Evolutionary conservation across 1,284 basidiomycete species (phyloP).

Genomic region (Ceratobasidium sp.): DNA sequence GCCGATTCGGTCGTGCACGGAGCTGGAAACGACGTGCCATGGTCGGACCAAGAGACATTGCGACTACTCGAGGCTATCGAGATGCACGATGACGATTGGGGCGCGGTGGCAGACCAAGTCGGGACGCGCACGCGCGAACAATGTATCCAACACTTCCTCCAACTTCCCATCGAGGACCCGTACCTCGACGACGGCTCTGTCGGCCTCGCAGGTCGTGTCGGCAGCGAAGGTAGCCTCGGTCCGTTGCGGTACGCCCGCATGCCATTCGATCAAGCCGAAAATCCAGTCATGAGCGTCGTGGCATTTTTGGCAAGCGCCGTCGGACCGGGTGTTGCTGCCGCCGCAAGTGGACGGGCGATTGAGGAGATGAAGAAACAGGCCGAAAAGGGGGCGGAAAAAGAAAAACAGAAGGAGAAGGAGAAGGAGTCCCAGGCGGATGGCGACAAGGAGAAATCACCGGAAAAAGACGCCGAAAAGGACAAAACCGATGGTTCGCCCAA

Average conservation of each 20-base stretch:
- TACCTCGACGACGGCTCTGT: slow-evolving; percentile 68
- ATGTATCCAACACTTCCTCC: slow-evolving; percentile 96
- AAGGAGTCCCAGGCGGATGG: slow-evolving; percentile 52
- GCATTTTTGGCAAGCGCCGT: slow-evolving; percentile 96
- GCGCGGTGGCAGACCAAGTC: slow-evolving; percentile 91
- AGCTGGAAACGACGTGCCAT: slow-evolving; percentile 70
- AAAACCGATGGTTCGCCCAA: slow-evolving; percentile 49
- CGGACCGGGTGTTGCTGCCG: slow-evolving; percentile 90
- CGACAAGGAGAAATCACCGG: slow-evolving; percentile 52
- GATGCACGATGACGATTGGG: slow-evolving; percentile 99
- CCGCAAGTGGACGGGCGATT: slow-evolving; percentile 92
- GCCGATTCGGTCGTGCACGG: slow-evolving; percentile 62
- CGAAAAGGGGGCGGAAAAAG: slow-evolving; percentile 60
- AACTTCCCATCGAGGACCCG: slow-evolving; percentile 96
- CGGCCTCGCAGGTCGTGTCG: slow-evolving; percentile 50
- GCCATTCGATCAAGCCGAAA: slow-evolving; percentile 95
- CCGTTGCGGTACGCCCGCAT: slow-evolving; percentile 83
- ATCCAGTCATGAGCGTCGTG: slow-evolving; percentile 98
- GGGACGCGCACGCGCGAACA: slow-evolving; percentile 92
- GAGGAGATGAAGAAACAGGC: slow-evolving; percentile 78
- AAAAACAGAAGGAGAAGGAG: slow-evolving; percentile 55
- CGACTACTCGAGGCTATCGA: slow-evolving; percentile 94
- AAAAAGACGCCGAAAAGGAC: slow-evolving; percentile 61
- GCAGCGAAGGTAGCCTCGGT: slow-evolving; percentile 71
- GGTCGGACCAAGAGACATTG: slow-evolving; percentile 93